Evolutionary conservation across 805 yeast genomes (phyloP).

Genomic region (Saccharomycopsis sp.): DNA sequence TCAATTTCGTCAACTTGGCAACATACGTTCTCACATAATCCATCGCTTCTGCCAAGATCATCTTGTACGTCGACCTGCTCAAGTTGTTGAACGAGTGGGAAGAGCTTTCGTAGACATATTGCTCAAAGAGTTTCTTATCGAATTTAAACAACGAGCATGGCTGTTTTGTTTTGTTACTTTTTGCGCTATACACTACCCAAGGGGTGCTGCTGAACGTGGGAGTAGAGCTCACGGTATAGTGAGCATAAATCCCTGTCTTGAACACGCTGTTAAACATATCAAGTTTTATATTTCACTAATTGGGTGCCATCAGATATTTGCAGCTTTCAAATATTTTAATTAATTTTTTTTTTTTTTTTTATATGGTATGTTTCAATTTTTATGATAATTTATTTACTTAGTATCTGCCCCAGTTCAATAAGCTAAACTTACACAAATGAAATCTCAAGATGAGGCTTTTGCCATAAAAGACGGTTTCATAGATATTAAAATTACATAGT

Average conservation of each 20-base stretch:
- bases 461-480: no score
- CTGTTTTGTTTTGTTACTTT: conserved; percentile 20
- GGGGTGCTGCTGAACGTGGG: conserved; percentile 19
- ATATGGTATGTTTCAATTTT: background rate
- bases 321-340: background rate
- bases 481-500: no score
- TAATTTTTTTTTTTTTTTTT: background rate
- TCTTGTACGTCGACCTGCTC: conserved; percentile 16
- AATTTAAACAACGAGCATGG: conserved; percentile 17
- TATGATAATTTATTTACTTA: no score
- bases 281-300: background rate
- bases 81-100: conserved; percentile 13
- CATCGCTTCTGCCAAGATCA: conserved; percentile 43
- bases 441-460: no score
- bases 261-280: conserved; percentile 20
- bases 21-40: conserved; percentile 61
- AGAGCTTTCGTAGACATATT: conserved; percentile 11
- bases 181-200: conserved; percentile 18
- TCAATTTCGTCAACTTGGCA: conserved; percentile 62
- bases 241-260: conserved; percentile 21
- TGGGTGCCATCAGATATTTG: background rate
- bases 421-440: no score
- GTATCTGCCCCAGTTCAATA: no score
- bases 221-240: conserved; percentile 18
- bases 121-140: conserved; percentile 20